Percentiles rank a stretch among this genome's conserved stretches.
Evolutionary conservation across 1,139 yeast species (phyloP).

Genomic region (Saccharomyces hybrid): DNA sequence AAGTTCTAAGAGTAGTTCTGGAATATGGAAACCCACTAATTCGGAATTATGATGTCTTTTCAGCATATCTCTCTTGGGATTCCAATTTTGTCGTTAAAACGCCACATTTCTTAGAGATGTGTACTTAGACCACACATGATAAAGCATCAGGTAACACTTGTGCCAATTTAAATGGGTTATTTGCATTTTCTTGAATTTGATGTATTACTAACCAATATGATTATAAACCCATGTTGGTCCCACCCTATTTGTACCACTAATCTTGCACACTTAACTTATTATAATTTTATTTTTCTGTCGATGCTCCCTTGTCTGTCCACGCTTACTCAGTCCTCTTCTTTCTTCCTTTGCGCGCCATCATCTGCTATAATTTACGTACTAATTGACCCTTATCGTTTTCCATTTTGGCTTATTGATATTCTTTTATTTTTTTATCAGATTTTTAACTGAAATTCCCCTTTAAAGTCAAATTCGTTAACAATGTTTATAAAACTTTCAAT

Average conservation of each 20-base stretch:
- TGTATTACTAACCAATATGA: too few relatives aligned
- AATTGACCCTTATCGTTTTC: conserved; percentile 99
- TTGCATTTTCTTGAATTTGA: too few relatives aligned
- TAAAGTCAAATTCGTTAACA: background rate
- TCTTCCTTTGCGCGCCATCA: background rate
- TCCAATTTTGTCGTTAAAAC: background rate
- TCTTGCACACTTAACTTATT: background rate
- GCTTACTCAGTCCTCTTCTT: background rate
- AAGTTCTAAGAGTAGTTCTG: background rate
- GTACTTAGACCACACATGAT: background rate
- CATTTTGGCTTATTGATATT: conserved; percentile 50
- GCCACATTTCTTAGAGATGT: background rate
- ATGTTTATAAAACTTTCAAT: background rate
- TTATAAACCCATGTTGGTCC: background rate
- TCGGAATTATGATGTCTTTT: background rate
- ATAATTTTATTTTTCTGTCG: background rate
- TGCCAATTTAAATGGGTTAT: too few relatives aligned
- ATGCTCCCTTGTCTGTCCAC: background rate
- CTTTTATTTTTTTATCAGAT: background rate
- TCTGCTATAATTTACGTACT: conserved; percentile 46
- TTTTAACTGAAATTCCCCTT: background rate
- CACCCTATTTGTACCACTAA: background rate
- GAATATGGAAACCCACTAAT: too few relatives aligned
- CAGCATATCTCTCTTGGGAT: background rate
- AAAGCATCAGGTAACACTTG: background rate